Base-by-base conservation (phyloP, 2,329 filamentous ascomycete species). In the Dichotomopilus funicola region DNA sequence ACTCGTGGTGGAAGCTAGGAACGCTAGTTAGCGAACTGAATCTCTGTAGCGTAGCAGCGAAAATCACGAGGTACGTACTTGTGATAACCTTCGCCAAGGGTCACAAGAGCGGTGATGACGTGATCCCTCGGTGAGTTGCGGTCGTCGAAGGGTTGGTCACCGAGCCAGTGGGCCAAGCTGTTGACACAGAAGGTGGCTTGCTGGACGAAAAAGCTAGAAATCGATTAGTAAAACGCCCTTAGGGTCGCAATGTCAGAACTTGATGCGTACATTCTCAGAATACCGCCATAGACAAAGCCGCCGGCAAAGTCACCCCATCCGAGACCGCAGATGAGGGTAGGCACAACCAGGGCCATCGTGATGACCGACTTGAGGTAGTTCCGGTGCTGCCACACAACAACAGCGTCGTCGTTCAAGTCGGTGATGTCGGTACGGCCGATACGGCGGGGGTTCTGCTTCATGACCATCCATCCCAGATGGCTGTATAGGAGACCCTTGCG, bases 181-280 rank as follows among this genome's bases (percentile, higher is more conserved):
- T 95, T 95, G 78, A 95, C 88, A 67, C 89, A 95, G 81, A 95
- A 95, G 62, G 90, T 94, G 57, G 89, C 89, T 75, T 95, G 89
- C 78, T 94, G 89, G 62, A 95, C 87, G 73, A 92, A 87, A 80
- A 90, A 91, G 74, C 57, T 61, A 50, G 19, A 7, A 5, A 13
- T 9, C 27, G 54, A 27, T 27, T 6, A 42, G 6, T 42, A 12
- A 8, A 7, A 5, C 11, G 40, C 3, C 31, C 4, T 8, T 1
- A 12, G 7, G 9, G 3, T 11, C 6, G 13, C 1, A 11, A 6
- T 33, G 91, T 88, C 60, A 92, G 86, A 72, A 91, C 86, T 80
- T 27, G 19, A 27, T 27, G 19, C 19, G 19, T 89, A 91, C 74
- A 92, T 87, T 64, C 89, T 85, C 62, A 95, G 82, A 64, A 95